A percentile compares a stretch with the other conserved stretches of the same genome.
phyloP scores from a whole-genome alignment of 129 eudicot species.

The Pseudognaphalium luteoalbum region DNA sequence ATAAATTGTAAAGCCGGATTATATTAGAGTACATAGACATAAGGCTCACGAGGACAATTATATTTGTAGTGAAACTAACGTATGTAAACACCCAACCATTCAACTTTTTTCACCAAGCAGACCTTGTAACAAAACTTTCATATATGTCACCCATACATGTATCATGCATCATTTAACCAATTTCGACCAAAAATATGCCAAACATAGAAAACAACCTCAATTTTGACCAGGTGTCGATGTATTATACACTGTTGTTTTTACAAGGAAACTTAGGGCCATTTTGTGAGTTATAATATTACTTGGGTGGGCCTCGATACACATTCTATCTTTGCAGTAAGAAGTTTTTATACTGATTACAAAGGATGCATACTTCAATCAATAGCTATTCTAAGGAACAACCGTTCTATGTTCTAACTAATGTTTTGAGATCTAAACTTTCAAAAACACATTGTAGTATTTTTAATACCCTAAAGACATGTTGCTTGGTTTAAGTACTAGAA shows the following conservation, averaged over 20 bases:
- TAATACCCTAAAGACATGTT: neutral
- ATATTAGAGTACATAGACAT: neutral
- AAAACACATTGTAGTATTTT: neutral
- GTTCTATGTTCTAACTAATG: neutral
- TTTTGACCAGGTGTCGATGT: neutral
- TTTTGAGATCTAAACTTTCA: neutral
- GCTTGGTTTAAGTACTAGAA: neutral
- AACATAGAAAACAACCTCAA: neutral
- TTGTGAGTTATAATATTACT: too few species aligned
- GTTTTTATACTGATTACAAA: neutral
- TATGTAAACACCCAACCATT: neutral
- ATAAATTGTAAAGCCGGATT: neutral
- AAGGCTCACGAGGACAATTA: neutral
- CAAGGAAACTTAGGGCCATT: neutral
- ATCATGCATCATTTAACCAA: too few species aligned
- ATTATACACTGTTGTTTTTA: neutral
- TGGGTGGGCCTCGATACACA: too few species aligned
- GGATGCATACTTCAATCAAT: neutral
- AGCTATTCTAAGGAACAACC: neutral
- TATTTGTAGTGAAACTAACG: neutral
- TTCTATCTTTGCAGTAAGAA: too few species aligned
- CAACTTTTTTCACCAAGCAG: neutral
- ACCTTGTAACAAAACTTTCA: neutral
- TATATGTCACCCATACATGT: neutral
- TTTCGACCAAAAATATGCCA: neutral